These are phyloP conservation scores for Circinella umbellata DNA, from an alignment of 371 early-diverging fungal genomes.

Conservation along the genomic window DNA sequence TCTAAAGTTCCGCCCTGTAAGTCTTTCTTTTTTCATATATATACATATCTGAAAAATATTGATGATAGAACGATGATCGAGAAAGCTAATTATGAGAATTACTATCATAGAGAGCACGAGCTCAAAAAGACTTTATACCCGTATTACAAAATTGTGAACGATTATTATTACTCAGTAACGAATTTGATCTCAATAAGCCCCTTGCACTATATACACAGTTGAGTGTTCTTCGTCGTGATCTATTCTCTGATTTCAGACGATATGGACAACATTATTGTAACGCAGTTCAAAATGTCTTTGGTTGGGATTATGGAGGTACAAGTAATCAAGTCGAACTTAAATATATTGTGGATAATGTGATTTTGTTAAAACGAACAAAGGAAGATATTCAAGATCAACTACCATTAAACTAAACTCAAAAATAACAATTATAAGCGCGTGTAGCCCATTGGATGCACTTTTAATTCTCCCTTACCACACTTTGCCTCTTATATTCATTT, in stretches of 20 bases:
- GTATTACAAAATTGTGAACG: conserved; percentile 35
- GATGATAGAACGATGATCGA: too few species aligned
- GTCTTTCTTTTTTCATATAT: not conserved
- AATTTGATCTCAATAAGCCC: conserved; percentile 61
- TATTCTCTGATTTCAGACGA: conserved; percentile 44
- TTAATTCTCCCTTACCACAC: too few species aligned
- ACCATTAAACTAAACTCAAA: not conserved
- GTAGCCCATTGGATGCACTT: too few species aligned
- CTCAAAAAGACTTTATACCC: conserved; percentile 39
- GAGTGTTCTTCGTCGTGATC: conserved; percentile 35
- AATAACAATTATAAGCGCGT: too few species aligned
- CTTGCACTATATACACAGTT: conserved; percentile 65
- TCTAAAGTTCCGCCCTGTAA: conserved; percentile 53
- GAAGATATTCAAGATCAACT: conserved; percentile 11
- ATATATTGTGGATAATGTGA: conserved; percentile 14
- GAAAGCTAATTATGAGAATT: not conserved
- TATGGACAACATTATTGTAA: conserved; percentile 69
- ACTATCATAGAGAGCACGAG: conserved; percentile 31
- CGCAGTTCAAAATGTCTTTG: conserved; percentile 38
- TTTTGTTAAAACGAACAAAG: conserved; percentile 10
- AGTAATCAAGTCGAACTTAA: conserved; percentile 11
- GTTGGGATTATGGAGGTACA: conserved; percentile 36
- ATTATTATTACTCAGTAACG: conserved; percentile 53
- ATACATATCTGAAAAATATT: not conserved
- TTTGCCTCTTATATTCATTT: too few species aligned